Evolutionary conservation across 805 yeast genomes (phyloP), one percentile per base, ranked within the genome.

Genomic region (Starmerella powellii): DNA sequence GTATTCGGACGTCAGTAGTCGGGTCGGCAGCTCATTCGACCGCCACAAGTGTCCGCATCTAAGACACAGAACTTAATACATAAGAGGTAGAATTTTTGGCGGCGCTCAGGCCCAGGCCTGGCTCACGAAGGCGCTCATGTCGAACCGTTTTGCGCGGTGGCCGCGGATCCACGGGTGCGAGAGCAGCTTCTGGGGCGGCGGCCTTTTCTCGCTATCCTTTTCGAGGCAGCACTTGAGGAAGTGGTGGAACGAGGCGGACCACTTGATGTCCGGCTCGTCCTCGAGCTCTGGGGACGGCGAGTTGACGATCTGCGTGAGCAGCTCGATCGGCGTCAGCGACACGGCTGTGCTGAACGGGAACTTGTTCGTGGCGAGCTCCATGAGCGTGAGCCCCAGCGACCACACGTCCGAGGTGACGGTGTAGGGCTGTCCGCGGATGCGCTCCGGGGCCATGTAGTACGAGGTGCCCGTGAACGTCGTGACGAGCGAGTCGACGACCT

Each of bases 381-480:
- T 65, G 36, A 91, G 64, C 2, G 97, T 87, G 44, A 91, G 67
- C 0, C 98, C 98, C 26, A 91, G 63, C 1, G 96, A 86, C 98
- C 98, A 91, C 13, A 91, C 88, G 59, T 91, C 98, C 54, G 93
- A 79, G 3, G 94, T 83, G 3, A 88, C 95, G 10, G 94, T 80
- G 57, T 91, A 91, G 1, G 95, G 91, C 56, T 85, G 88, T 23
- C 95, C 96, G 65, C 83, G 83, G 39, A 91, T 88, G 53, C 98
- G 71, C 61, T 91, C 98, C 0, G 98, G 98, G 0, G 98, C 97
- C 98, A 91, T 91, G 61, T 91, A 91, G 59, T 84, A 88, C 10
- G 94, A 87, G 0, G 98, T 91, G 2, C 98, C 98, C 0, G 95
- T 91, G 57, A 87, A 91, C 0, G 98, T 91, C 1, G 95, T 84